Evolutionary conservation across 108 stramenopile genomes (phyloP), one percentile per base, ranked within the genome.

Genomic region (Bacterosira constricta): DNA sequence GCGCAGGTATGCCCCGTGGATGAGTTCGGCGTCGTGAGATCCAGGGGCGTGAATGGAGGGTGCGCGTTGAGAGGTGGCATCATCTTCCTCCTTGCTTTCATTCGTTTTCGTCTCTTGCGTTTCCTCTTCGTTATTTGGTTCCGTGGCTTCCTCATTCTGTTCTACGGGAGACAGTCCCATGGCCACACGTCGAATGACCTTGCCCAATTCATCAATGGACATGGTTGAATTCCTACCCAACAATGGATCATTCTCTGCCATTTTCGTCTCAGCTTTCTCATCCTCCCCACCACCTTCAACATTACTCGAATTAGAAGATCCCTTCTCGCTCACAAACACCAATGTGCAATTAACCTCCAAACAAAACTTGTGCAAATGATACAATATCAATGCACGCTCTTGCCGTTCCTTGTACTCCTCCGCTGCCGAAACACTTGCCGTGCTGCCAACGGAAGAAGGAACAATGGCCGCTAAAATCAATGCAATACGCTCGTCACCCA

Each of bases 301-400:
- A 13, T 12, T 13, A 32, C 34, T 6, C n/a, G n/a, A n/a, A n/a
- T n/a, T n/a, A n/a, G n/a, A n/a, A n/a, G n/a, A n/a, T 31, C 9
- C 37, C 12, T 46, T 11, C 20, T 29, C 35, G 42, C 21, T 13
- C 15, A 90, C 85, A 73, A 90, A 90, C 49, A 85, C 80, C 1
- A 95, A 65, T 0, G 80, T 64, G 36, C 81, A 75, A 70, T 92
- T 77, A 42, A 89, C 55, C 46, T 87, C 80, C 17, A 74, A 66
- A 3, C 87, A 85, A 77, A 80, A 95, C 37, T 83, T 83, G 21
- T 88, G 87, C 69, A 95, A 81, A 80, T 95, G 94, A 67, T 95
- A 95, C 49, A 79, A 47, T 12, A 92, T 63, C 63, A 92, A 81
- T 6, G 77, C 64, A 23, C 69, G 60, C 15, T 84, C 82, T 49